Conservation (phyloP, 306 rosid species). For the Vigna mungo region DNA sequence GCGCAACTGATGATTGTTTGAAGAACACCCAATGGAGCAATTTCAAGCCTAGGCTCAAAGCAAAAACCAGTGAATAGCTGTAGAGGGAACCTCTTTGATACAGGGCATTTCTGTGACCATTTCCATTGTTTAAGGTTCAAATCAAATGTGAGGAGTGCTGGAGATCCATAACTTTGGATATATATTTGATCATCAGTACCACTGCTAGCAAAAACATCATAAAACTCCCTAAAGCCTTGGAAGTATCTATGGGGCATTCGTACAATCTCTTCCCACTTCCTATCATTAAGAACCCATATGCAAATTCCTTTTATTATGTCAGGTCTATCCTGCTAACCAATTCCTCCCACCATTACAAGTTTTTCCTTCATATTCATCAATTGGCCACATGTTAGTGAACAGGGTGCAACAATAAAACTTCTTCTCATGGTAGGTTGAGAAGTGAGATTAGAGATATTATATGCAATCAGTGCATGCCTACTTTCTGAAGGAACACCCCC, state of each 20-base stretch:
- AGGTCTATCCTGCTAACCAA: constrained; percentile 77
- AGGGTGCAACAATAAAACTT: constrained; percentile 79
- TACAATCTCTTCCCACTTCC: constrained; percentile 79
- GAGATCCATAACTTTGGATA: constrained; percentile 95
- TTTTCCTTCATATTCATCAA: constrained; percentile 88
- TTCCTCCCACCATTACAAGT: constrained; percentile 99
- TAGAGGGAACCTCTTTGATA: constrained; percentile 82
- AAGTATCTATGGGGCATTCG: constrained; percentile 92
- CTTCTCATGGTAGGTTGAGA: constrained; percentile 61
- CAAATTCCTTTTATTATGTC: constrained; percentile 97
- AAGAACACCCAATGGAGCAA: constrained; percentile 64
- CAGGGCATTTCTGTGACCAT: constrained; percentile 97
- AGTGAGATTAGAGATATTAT: constrained; percentile 59
- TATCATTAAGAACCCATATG: constrained; percentile 81
- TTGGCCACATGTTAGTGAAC: constrained; percentile 91
- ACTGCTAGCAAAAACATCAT: constrained; percentile 92
- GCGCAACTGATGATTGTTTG: constrained; percentile 43
- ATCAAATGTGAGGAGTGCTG: constrained; percentile 82
- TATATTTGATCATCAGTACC: constrained; percentile 83
- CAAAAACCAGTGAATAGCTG: constrained; percentile 96
- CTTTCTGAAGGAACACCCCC: constrained; percentile 65
- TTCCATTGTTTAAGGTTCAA: constrained; percentile 77
- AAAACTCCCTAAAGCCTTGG: constrained; percentile 97
- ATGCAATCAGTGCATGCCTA: constrained; percentile 76
- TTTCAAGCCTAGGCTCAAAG: constrained; percentile 93